A percentile compares a stretch with the other conserved stretches of the same genome.
phyloP scores from a whole-genome alignment of 441 rosid genomes.

The Macaranga tanarius region DNA sequence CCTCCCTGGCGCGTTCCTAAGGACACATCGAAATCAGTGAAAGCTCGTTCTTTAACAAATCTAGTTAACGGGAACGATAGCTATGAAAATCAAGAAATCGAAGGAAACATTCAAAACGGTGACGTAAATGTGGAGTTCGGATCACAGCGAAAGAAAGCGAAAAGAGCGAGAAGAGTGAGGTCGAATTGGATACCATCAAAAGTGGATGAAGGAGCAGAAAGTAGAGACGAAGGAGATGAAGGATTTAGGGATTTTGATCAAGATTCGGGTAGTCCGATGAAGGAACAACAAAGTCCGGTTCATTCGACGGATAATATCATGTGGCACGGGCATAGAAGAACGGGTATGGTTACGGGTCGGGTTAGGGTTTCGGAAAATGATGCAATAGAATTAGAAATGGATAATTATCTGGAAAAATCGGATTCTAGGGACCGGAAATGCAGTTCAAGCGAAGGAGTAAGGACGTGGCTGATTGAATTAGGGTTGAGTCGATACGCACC shows the following conservation, averaged over 20 bases:
- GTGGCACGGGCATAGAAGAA: slow-evolving; percentile 45
- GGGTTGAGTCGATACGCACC: slow-evolving; percentile 72
- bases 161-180: slow-evolving; percentile 45
- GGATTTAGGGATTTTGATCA: slow-evolving; percentile 46
- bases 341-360: slow-evolving; percentile 21
- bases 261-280: slow-evolving; percentile 43
- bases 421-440: slow-evolving; percentile 26
- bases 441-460: slow-evolving; percentile 46
- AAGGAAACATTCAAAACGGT: slow-evolving; percentile 28
- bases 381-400: slow-evolving; percentile 34
- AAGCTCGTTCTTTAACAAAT: slow-evolving; percentile 58
- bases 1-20: slow-evolving; percentile 44
- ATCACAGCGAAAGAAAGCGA: slow-evolving; percentile 40
- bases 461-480: slow-evolving; percentile 55
- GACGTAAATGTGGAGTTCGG: slow-evolving; percentile 40
- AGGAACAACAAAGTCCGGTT: slow-evolving; percentile 45
- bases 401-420: slow-evolving; percentile 26
- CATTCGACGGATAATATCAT: slow-evolving; percentile 42
- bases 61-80: slow-evolving; percentile 52
- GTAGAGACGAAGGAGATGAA: slow-evolving; percentile 42
- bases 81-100: slow-evolving; percentile 32
- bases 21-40: slow-evolving; percentile 47
- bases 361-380: slow-evolving; percentile 37
- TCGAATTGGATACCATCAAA: slow-evolving; percentile 50
- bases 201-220: slow-evolving; percentile 36